phyloP scores from a whole-genome alignment of 2,329 filamentous ascomycete species.

The Fusarium bulbicola region DNA sequence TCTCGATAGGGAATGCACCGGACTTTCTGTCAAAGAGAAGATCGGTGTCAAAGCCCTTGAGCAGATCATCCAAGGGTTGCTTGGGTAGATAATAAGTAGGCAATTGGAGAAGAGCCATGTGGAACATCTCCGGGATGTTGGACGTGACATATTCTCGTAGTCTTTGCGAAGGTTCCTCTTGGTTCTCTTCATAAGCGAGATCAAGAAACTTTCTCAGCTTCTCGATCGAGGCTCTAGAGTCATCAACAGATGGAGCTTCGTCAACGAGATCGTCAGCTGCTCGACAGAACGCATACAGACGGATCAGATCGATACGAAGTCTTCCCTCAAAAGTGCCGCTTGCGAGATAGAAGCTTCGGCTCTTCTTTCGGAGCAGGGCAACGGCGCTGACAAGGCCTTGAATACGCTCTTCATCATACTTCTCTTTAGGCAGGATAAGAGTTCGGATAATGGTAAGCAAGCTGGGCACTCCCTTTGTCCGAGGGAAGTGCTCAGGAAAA shows the following conservation, averaged over 20 bases:
- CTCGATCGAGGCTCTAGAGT: slow-evolving; percentile 66
- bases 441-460: slow-evolving; percentile 57
- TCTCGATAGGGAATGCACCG: slow-evolving; percentile 62
- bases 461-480: slow-evolving; percentile 47
- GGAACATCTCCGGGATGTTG: slow-evolving; percentile 62
- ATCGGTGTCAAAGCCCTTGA: slow-evolving; percentile 76
- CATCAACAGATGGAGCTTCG: slow-evolving; percentile 61
- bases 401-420: slow-evolving; percentile 67
- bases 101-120: slow-evolving; percentile 66
- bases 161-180: neutral
- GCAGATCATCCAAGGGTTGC: slow-evolving; percentile 68
- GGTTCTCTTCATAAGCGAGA: slow-evolving; percentile 45
- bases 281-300: slow-evolving; percentile 78
- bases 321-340: slow-evolving; percentile 74
- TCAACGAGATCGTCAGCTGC: slow-evolving; percentile 79
- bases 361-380: slow-evolving; percentile 67
- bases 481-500: slow-evolving; percentile 66
- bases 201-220: slow-evolving; percentile 68
- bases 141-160: slow-evolving; percentile 50
- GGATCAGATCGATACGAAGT: slow-evolving; percentile 72
- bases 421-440: slow-evolving; percentile 53
- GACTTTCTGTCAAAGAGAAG: slow-evolving; percentile 58
- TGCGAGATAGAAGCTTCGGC: slow-evolving; percentile 77
- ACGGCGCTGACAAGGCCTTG: slow-evolving; percentile 68
- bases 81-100: slow-evolving; percentile 65